Evolutionary conservation across 257 asterid genomes (phyloP), one percentile per base, ranked within the genome.

Genomic region (Pogostemon cablin): DNA sequence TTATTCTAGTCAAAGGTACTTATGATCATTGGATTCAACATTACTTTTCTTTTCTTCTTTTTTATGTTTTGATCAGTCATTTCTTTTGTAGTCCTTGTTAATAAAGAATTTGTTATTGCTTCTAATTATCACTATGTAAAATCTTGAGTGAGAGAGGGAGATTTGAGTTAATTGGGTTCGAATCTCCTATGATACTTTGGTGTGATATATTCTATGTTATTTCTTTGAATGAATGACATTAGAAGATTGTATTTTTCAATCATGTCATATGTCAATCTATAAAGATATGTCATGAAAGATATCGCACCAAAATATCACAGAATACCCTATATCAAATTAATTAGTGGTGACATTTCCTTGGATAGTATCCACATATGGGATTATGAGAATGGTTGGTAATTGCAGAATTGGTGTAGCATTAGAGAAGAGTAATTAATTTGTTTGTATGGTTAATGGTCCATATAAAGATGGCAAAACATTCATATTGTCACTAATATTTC

Each of bases 1-100:
- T 44, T 69, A 52, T 47, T 72, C 79, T 39, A 37, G 59, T 41
- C 72, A 74, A 39, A 75, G 79, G 69, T 72, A 63, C 56, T 47
- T 75, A 56, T 78, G 59, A 20, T 20, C 25, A 81, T 59, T 75
- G 52, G 38, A 62, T 57, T 25, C 46, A 38, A 57, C n/a, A 61
- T n/a, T 52, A 38, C 25, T 42, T 41, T 32, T 64, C 50, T 17
- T 38, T 37, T 9, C 12, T 41, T 11, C 34, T 38, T 15, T 52
- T 11, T 17, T 15, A 55, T 55, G 61, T 54, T 40, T 40, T 7
- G 4, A 40, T 57, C 20, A 3, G 43, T 57, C 35, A 56, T 57
- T 78, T 53, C 10, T 44, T 50, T 53, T 59, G 3, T 3, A 20
- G 62, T 72, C 41, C 37, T 46, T 67, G 68, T 17, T 17, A 53